A percentile compares a stretch with the other conserved stretches of the same genome.
These are phyloP conservation scores for Cladosporium sp. DNA, from an alignment of 2,329 filamentous ascomycete genomes.

Conservation along the genomic window DNA sequence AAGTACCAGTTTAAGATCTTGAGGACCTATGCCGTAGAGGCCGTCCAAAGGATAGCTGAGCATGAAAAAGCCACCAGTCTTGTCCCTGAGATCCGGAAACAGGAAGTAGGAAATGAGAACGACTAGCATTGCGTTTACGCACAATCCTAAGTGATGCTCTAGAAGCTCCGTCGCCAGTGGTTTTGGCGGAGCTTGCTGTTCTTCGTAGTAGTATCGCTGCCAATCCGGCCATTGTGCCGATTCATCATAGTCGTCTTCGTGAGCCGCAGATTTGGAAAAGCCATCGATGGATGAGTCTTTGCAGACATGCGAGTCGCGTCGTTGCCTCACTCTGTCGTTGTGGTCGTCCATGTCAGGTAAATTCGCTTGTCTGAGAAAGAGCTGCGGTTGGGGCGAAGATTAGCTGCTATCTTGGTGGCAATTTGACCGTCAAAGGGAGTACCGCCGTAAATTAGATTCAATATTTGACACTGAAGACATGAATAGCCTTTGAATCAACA, in stretches of 20 bases:
- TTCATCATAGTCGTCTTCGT: background rate
- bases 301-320: background rate
- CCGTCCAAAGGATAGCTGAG: conserved; percentile 69
- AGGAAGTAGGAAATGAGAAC: conserved; percentile 79
- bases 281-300: background rate
- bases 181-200: background rate
- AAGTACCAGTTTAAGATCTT: conserved; percentile 76
- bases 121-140: conserved; percentile 80
- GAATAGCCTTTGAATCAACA: too few species aligned
- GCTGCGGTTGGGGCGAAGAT: too few species aligned
- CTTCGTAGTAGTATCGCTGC: background rate
- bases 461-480: too few species aligned
- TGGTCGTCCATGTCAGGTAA: background rate
- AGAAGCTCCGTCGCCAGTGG: background rate
- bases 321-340: background rate
- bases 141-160: conserved; percentile 62
- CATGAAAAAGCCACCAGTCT: conserved; percentile 82
- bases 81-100: conserved; percentile 75
- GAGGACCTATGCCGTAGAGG: conserved; percentile 73
- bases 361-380: too few species aligned
- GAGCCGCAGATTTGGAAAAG: background rate
- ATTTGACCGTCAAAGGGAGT: too few species aligned
- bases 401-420: too few species aligned
- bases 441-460: too few species aligned
- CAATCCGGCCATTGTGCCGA: background rate